phyloP scores from a whole-genome alignment of 164 flowering plant species.

The Magnolia kwangsiensis region DNA sequence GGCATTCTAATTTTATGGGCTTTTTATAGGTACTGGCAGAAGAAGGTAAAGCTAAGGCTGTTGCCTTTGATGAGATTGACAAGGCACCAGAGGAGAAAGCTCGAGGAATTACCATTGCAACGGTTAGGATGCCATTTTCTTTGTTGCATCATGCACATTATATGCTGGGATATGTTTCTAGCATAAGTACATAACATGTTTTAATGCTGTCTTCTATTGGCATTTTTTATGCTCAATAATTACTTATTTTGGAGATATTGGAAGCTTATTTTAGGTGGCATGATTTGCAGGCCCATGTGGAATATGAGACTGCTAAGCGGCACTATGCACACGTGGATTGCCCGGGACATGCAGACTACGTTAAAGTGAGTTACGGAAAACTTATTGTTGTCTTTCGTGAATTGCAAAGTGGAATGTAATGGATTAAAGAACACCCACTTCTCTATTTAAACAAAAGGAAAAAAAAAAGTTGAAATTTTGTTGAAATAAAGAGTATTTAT shows the following conservation, averaged over 20 bases:
- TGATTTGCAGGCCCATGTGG: slow-evolving; percentile 86
- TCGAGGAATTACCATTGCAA: slow-evolving; percentile 98
- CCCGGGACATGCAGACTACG: slow-evolving; percentile 99
- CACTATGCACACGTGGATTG: slow-evolving; percentile 99
- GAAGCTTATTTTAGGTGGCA: slow-evolving; percentile 2
- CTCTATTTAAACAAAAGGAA: neutral
- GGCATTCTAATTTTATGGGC: neutral
- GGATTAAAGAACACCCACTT: neutral
- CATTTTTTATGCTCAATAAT: neutral
- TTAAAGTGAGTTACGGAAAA: slow-evolving; percentile 48
- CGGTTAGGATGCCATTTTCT: slow-evolving; percentile 42
- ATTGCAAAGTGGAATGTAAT: neutral
- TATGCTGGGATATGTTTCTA: neutral
- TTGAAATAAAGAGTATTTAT: neutral
- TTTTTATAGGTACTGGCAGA: slow-evolving; percentile 71
- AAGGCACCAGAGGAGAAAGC: slow-evolving; percentile 99
- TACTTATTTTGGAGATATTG: neutral
- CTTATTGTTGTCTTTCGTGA: neutral
- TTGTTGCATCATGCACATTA: neutral
- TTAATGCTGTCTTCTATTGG: neutral
- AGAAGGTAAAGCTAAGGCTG: slow-evolving; percentile 93
- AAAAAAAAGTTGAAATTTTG: too few relatives aligned
- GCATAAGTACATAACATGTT: neutral
- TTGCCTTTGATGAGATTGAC: slow-evolving; percentile 96
- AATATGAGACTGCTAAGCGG: slow-evolving; percentile 90